Evolutionary conservation across 1,284 basidiomycete species (phyloP).

Genomic region (Rhodotorula sp.): DNA sequence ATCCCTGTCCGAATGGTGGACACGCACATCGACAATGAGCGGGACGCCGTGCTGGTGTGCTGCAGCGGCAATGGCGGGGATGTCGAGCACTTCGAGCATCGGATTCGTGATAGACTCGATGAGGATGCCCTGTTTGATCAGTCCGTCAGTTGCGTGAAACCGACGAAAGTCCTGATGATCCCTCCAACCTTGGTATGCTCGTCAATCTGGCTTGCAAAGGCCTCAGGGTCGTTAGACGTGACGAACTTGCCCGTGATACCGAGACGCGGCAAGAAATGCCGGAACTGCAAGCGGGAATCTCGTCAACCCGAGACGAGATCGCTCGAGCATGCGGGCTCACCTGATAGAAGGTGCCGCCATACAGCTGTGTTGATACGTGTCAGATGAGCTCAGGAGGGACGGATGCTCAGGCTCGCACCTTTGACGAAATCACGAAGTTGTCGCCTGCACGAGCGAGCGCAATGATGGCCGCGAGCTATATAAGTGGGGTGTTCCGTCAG

Average conservation of each 20-base stretch:
- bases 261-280: constrained; percentile 40
- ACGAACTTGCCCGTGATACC: constrained; percentile 51
- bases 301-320: constrained; percentile 23
- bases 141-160: constrained; percentile 40
- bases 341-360: constrained; percentile 38
- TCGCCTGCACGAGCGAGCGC: constrained; percentile 47
- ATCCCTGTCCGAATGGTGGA: too few relatives aligned
- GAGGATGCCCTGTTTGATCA: constrained; percentile 46
- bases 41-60: constrained; percentile 50
- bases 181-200: constrained; percentile 14
- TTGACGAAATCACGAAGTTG: constrained; percentile 49
- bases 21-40: constrained; percentile 45
- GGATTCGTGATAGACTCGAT: constrained; percentile 51
- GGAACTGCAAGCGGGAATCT: constrained; percentile 36
- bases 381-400: neutral
- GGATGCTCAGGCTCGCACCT: constrained; percentile 42
- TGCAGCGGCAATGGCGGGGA: constrained; percentile 48
- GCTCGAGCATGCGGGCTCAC: neutral
- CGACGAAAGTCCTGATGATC: constrained; percentile 31
- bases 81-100: constrained; percentile 48
- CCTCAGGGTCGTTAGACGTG: constrained; percentile 44
- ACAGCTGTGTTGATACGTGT: neutral
- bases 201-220: constrained; percentile 44
- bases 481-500: neutral
- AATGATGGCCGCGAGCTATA: constrained; percentile 47